Conservation (phyloP, 495 filamentous ascomycete species). For the Darksidea phi region DNA sequence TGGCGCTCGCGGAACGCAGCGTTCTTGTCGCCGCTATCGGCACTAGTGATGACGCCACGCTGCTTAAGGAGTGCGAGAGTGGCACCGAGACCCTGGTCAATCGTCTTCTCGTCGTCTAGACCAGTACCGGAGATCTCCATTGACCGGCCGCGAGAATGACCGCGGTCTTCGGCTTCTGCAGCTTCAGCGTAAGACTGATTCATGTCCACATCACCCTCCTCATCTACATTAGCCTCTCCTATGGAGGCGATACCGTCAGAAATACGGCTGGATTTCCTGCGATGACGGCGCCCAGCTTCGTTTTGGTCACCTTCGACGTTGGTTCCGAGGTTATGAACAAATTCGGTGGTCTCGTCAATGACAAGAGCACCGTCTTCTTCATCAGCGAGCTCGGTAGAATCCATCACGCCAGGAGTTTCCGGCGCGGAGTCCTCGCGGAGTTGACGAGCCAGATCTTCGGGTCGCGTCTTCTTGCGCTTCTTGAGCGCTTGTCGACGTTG, state of each 20-base stretch:
- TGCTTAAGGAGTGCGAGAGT: slow-evolving; percentile 78
- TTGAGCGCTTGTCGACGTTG: slow-evolving; percentile 82
- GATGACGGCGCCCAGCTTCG: slow-evolving; percentile 60
- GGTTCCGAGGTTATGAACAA: slow-evolving; percentile 75
- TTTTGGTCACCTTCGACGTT: slow-evolving; percentile 11
- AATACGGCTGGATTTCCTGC: slow-evolving; percentile 37
- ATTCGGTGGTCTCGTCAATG: slow-evolving; percentile 93
- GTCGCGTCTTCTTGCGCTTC: slow-evolving; percentile 78
- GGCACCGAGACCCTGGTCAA: slow-evolving; percentile 75
- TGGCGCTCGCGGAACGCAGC: slow-evolving; percentile 71
- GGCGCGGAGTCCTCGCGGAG: slow-evolving; percentile 70
- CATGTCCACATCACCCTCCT: slow-evolving; percentile 64
- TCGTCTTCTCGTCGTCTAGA: slow-evolving; percentile 77
- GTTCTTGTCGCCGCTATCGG: slow-evolving; percentile 62
- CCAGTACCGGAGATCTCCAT: slow-evolving; percentile 66
- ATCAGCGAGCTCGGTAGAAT: slow-evolving; percentile 50
- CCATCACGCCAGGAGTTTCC: slow-evolving; percentile 50
- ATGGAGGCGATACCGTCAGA: slow-evolving; percentile 38
- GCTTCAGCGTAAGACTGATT: slow-evolving; percentile 58
- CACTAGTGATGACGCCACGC: slow-evolving; percentile 71
- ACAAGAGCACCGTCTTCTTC: slow-evolving; percentile 69
- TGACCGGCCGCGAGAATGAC: slow-evolving; percentile 50
- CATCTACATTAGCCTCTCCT: slow-evolving; percentile 49
- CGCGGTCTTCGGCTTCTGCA: slow-evolving; percentile 55
- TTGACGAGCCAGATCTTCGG: slow-evolving; percentile 81